A percentile compares a stretch with the other conserved stretches of the same genome.
These are phyloP conservation scores for Evernia prunastri DNA, from an alignment of 495 filamentous ascomycete genomes.

Conservation along the genomic window DNA sequence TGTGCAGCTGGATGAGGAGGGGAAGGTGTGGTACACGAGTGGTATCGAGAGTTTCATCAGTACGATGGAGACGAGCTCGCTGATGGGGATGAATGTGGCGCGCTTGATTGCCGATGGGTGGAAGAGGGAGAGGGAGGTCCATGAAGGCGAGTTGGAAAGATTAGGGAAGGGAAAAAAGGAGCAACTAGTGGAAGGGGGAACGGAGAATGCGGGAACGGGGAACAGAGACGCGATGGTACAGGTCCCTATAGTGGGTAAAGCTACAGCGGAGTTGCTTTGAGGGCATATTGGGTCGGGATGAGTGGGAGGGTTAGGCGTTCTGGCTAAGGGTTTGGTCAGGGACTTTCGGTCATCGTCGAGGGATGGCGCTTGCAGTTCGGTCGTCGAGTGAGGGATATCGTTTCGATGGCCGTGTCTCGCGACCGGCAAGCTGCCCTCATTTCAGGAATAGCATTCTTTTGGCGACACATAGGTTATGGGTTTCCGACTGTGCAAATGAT, in stretches of 20 bases:
- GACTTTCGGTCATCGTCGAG: too few species aligned
- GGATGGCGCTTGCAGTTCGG: too few species aligned
- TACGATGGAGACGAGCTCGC: constrained; percentile 94
- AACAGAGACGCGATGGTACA: background rate
- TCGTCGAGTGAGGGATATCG: too few species aligned
- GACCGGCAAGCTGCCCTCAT: too few species aligned
- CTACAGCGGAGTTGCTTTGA: background rate
- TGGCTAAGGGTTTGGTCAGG: background rate
- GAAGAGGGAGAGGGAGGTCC: constrained; percentile 16
- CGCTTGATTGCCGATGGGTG: constrained; percentile 64
- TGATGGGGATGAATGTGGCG: constrained; percentile 96
- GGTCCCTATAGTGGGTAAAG: too few species aligned
- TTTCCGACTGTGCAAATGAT: too few species aligned
- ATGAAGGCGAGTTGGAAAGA: background rate
- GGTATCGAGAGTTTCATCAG: constrained; percentile 93
- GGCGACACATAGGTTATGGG: too few species aligned
- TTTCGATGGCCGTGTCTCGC: too few species aligned
- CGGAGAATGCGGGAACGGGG: background rate
- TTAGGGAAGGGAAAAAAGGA: background rate
- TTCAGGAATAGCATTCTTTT: too few species aligned
- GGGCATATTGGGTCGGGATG: too few species aligned
- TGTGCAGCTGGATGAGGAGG: constrained; percentile 46
- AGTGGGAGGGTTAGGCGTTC: background rate
- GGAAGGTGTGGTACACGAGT: constrained; percentile 77
- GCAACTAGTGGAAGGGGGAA: background rate